phyloP scores from a whole-genome alignment of 441 rosid genomes.

The Daphne laureola region DNA sequence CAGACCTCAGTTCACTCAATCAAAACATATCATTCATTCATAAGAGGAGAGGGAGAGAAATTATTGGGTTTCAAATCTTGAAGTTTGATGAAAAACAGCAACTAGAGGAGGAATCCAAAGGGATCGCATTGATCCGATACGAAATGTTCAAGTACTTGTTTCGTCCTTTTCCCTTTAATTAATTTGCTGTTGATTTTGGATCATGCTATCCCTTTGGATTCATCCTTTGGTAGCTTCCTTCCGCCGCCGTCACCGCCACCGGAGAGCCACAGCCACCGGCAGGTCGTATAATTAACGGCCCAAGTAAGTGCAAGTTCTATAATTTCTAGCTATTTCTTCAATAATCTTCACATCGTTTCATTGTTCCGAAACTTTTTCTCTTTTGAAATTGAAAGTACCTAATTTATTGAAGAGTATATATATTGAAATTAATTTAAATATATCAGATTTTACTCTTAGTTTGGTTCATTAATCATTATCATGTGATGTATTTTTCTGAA shows the following conservation, averaged over 20 bases:
- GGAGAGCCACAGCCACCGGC: no score
- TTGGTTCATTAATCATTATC: no score
- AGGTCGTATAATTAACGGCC: no score
- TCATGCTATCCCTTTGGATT: slow-evolving; percentile 99
- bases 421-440: no score
- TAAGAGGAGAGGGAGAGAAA: slow-evolving; percentile 14
- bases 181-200: slow-evolving; percentile 28
- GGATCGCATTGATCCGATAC: slow-evolving; percentile 97
- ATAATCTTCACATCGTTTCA: no score
- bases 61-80: not conserved
- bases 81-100: slow-evolving; percentile 19
- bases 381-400: no score
- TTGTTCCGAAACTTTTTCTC: no score
- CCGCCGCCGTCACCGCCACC: not conserved
- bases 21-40: slow-evolving; percentile 27
- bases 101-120: slow-evolving; percentile 95
- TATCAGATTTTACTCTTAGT: no score
- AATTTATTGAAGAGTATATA: no score
- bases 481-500: no score
- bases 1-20: slow-evolving; percentile 17
- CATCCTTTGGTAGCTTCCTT: slow-evolving; percentile 68
- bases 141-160: not conserved
- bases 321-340: no score
- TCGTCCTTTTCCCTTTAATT: not conserved
- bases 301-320: slow-evolving; percentile 1